A percentile compares a stretch with the other conserved stretches of the same genome.
phyloP scores from a whole-genome alignment of 1,284 basidiomycete genomes.

The Pseudozyma flocculosa region DNA sequence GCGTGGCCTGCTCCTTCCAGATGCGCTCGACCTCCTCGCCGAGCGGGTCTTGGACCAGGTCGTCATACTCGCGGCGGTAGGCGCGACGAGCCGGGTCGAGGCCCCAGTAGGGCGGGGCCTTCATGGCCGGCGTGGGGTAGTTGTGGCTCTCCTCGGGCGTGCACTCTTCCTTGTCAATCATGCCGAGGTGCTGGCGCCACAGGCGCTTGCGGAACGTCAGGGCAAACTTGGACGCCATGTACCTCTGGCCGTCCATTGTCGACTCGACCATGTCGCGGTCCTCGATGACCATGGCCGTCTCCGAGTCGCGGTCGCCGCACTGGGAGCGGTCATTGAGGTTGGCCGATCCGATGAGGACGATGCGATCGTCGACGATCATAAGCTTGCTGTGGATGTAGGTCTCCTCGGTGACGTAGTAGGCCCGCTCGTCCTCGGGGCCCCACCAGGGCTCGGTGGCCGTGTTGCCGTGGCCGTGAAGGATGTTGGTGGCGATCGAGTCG shows the following conservation, averaged over 20 bases:
- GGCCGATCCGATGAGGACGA: slow-evolving; percentile 74
- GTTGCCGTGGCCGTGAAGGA: slow-evolving; percentile 11
- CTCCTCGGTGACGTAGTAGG: slow-evolving; percentile 64
- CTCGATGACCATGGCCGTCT: slow-evolving; percentile 86
- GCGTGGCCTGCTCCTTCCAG: slow-evolving; percentile 72
- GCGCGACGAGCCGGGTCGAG: slow-evolving; percentile 15
- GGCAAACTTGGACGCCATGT: slow-evolving; percentile 72
- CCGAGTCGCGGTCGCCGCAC: slow-evolving; percentile 77
- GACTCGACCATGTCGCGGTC: slow-evolving; percentile 76
- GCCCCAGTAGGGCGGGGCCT: slow-evolving; percentile 14
- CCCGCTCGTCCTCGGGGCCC: slow-evolving; percentile 74
- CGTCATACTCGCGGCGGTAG: slow-evolving; percentile 64
- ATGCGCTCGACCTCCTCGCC: slow-evolving; percentile 15
- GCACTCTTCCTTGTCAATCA: slow-evolving; percentile 30
- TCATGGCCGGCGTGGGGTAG: slow-evolving; percentile 13
- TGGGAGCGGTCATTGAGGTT: slow-evolving; percentile 62
- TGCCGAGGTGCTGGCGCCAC: slow-evolving; percentile 53
- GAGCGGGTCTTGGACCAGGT: slow-evolving; percentile 19
- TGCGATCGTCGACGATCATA: slow-evolving; percentile 23
- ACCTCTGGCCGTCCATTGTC: slow-evolving; percentile 74
- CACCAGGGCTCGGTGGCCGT: slow-evolving; percentile 72
- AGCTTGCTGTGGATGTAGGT: slow-evolving; percentile 17
- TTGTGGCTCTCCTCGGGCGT: slow-evolving; percentile 5
- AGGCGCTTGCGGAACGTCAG: slow-evolving; percentile 71
- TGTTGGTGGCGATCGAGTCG: slow-evolving; percentile 65